Evolutionary conservation across 768 basidiomycete species (phyloP).

Genomic region (Lactarius quietus): DNA sequence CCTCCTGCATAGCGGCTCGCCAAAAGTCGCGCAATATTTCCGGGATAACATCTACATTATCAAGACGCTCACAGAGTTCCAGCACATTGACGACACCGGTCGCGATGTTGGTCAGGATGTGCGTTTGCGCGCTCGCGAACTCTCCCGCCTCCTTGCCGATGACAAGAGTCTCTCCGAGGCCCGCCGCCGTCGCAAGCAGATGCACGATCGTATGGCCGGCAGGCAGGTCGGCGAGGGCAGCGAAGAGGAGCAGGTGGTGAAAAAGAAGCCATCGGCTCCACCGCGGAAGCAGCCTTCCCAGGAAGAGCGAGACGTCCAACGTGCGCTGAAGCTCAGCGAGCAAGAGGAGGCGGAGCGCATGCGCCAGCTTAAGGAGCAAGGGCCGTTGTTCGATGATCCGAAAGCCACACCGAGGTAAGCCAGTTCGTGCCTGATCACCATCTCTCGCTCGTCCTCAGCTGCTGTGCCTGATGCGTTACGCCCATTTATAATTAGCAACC

Average conservation of each 20-base stretch:
- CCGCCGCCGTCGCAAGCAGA: constrained; percentile 70
- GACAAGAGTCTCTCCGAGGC: constrained; percentile 74
- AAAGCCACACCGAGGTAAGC: constrained; percentile 41
- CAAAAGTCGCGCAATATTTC: constrained; percentile 96
- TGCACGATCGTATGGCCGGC: constrained; percentile 88
- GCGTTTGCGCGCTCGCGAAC: constrained; percentile 93
- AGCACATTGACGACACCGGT: constrained; percentile 86
- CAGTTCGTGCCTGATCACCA: constrained; percentile 42
- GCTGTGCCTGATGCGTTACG: constrained; percentile 10
- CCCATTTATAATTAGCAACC: constrained; percentile 3
- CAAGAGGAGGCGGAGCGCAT: constrained; percentile 79
- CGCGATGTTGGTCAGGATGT: constrained; percentile 96
- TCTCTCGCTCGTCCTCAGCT: not conserved
- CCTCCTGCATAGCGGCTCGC: constrained; percentile 88
- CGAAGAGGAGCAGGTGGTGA: constrained; percentile 30
- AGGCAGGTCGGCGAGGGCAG: constrained; percentile 36
- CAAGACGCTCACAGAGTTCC: constrained; percentile 98
- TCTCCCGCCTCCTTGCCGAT: constrained; percentile 86
- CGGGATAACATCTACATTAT: constrained; percentile 92
- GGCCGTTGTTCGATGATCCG: constrained; percentile 77
- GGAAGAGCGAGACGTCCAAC: constrained; percentile 76
- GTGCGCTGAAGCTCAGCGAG: constrained; percentile 82
- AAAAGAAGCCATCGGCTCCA: constrained; percentile 22
- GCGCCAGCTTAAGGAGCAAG: constrained; percentile 58
- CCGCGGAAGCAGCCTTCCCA: constrained; percentile 30